These are phyloP conservation scores for Prunus mume DNA, from an alignment of 306 rosid species.

Conservation along the genomic window DNA sequence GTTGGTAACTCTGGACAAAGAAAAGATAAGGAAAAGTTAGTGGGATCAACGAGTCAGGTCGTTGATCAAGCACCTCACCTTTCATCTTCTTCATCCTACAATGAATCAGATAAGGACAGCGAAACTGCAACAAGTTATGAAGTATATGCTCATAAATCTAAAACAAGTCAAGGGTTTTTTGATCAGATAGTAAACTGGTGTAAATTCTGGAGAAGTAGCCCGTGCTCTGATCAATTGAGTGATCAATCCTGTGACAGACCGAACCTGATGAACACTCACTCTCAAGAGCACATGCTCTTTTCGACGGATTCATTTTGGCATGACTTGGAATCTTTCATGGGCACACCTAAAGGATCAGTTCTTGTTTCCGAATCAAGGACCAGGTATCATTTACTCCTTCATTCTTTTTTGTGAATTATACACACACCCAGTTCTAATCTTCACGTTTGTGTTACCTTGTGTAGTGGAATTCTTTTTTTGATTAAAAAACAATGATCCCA, in stretches of 20 bases:
- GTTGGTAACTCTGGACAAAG: conserved; percentile 13
- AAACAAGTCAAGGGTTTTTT: conserved; percentile 36
- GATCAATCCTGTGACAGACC: conserved; percentile 27
- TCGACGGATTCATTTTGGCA: conserved; percentile 60
- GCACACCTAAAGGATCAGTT: conserved; percentile 50
- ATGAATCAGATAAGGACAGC: conserved; percentile 29
- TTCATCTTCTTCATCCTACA: conserved; percentile 26
- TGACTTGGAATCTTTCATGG: conserved; percentile 58
- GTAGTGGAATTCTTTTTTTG: background rate
- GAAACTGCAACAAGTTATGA: conserved; percentile 29
- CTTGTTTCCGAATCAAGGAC: conserved; percentile 58
- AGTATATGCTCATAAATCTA: conserved; percentile 13
- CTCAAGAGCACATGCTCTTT: conserved; percentile 44
- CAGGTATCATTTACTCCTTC: conserved; percentile 49
- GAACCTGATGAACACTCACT: conserved; percentile 17
- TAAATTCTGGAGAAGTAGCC: conserved; percentile 38
- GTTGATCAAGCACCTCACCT: conserved; percentile 33
- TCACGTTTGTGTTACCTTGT: background rate
- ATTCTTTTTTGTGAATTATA: conserved; percentile 1
- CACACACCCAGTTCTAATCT: background rate
- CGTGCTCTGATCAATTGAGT: conserved; percentile 25
- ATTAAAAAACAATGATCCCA: background rate
- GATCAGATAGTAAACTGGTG: conserved; percentile 40
- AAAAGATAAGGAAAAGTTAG: conserved; percentile 25
- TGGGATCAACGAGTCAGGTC: conserved; percentile 30